Evolutionary conservation across 768 basidiomycete genomes (phyloP).

Genomic region (Dioszegia aurantiaca): DNA sequence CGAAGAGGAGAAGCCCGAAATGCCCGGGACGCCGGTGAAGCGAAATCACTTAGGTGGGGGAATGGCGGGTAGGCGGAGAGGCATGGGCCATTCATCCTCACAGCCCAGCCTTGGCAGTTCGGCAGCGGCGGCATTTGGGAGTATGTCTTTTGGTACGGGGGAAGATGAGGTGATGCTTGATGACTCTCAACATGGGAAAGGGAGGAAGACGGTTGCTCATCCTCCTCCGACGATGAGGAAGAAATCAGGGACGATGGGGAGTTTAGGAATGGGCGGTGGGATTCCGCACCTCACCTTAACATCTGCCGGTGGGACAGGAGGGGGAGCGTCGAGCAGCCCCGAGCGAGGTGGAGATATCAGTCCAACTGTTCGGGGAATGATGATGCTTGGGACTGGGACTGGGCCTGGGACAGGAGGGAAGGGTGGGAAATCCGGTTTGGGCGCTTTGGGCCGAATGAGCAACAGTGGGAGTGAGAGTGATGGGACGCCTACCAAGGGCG

Average conservation of each 20-base stretch:
- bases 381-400: background rate
- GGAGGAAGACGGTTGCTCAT: background rate
- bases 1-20: conserved; percentile 35
- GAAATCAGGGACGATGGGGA: conserved; percentile 11
- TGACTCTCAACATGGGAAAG: background rate
- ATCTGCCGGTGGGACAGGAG: conserved; percentile 12
- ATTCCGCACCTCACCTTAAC: conserved; percentile 39
- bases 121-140: no score
- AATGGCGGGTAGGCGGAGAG: background rate
- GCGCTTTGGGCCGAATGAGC: conserved; percentile 15
- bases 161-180: background rate
- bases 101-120: conserved; percentile 9
- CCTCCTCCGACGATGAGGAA: conserved; percentile 11
- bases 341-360: conserved; percentile 30
- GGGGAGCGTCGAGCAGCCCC: conserved; percentile 20
- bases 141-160: no score
- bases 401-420: background rate
- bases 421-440: background rate
- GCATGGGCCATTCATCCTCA: conserved; percentile 8
- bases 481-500: conserved; percentile 47
- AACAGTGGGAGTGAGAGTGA: conserved; percentile 46
- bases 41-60: conserved; percentile 26
- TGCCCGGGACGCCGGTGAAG: conserved; percentile 52
- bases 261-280: background rate
- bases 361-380: conserved; percentile 33